Conservation (phyloP, 2,329 filamentous ascomycete species). For the Dactylonectria estremocensis region DNA sequence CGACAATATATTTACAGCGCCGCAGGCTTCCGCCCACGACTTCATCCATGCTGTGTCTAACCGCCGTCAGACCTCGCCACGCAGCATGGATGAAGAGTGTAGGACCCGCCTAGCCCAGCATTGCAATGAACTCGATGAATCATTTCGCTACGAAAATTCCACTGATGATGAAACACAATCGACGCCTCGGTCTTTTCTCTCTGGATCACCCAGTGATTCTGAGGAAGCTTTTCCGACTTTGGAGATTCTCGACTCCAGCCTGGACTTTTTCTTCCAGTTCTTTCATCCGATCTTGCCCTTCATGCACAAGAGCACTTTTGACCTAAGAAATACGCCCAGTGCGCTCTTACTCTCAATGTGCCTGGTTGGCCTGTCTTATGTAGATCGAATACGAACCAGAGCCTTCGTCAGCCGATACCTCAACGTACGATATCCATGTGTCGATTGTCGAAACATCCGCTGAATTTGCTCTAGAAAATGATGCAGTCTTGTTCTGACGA, state of each 20-base stretch:
- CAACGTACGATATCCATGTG: neutral
- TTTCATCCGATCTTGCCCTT: constrained; percentile 28
- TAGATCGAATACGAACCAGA: constrained; percentile 13
- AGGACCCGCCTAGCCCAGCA: constrained; percentile 13
- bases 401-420: constrained; percentile 21
- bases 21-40: neutral
- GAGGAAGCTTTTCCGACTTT: neutral
- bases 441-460: neutral
- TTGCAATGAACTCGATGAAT: constrained; percentile 22
- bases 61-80: neutral
- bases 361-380: constrained; percentile 26
- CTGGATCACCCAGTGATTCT: neutral
- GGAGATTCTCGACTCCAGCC: constrained; percentile 26
- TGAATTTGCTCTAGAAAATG: constrained; percentile 12
- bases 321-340: constrained; percentile 15
- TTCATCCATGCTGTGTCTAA: too few species aligned
- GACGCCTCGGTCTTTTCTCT: neutral
- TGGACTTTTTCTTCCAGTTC: constrained; percentile 33
- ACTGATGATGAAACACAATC: neutral
- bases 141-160: neutral
- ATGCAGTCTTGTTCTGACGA: constrained; percentile 7
- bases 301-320: constrained; percentile 29
- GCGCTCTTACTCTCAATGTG: constrained; percentile 30
- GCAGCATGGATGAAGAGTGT: constrained; percentile 16
- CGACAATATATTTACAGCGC: constrained; percentile 24